A percentile compares a stretch with the other conserved stretches of the same genome.
Conservation (phyloP, 2,329 filamentous ascomycete species). For the Coccinonectria pachysandricola region DNA sequence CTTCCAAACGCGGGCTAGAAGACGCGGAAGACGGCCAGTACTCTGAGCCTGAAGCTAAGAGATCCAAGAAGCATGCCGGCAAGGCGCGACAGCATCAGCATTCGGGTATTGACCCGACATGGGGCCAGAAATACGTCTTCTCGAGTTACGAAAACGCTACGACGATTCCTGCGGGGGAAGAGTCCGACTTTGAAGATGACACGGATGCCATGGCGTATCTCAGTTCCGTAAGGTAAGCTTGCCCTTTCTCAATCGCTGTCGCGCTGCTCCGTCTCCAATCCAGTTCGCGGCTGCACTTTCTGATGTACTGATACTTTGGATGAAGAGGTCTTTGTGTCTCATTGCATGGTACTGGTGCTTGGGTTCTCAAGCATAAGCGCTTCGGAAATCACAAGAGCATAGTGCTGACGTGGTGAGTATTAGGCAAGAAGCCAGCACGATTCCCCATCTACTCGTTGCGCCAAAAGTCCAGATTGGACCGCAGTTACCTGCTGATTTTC, state of each 20-base stretch:
- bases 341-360: too few relatives aligned
- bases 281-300: slow-evolving; percentile 22
- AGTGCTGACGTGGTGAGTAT: slow-evolving; percentile 44
- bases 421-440: slow-evolving; percentile 64
- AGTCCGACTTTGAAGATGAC: slow-evolving; percentile 58
- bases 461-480: slow-evolving; percentile 44
- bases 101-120: slow-evolving; percentile 49
- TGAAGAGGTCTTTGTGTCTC: too few relatives aligned
- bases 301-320: too few relatives aligned
- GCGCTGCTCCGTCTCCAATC: slow-evolving; percentile 3
- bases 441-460: slow-evolving; percentile 63
- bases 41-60: slow-evolving; percentile 17
- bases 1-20: slow-evolving; percentile 24
- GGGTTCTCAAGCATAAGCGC: too few relatives aligned
- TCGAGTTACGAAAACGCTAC: slow-evolving; percentile 46
- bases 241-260: slow-evolving; percentile 1
- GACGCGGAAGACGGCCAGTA: slow-evolving; percentile 21
- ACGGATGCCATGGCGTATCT: slow-evolving; percentile 61
- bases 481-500: slow-evolving; percentile 32
- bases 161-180: slow-evolving; percentile 38
- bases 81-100: slow-evolving; percentile 32
- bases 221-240: slow-evolving; percentile 56
- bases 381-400: too few relatives aligned
- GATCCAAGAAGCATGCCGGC: slow-evolving; percentile 18
- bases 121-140: slow-evolving; percentile 64